Evolutionary conservation across 2,329 filamentous ascomycete species (phyloP), one percentile per base, ranked within the genome.

Genomic region (Cyanodermella asteris): DNA sequence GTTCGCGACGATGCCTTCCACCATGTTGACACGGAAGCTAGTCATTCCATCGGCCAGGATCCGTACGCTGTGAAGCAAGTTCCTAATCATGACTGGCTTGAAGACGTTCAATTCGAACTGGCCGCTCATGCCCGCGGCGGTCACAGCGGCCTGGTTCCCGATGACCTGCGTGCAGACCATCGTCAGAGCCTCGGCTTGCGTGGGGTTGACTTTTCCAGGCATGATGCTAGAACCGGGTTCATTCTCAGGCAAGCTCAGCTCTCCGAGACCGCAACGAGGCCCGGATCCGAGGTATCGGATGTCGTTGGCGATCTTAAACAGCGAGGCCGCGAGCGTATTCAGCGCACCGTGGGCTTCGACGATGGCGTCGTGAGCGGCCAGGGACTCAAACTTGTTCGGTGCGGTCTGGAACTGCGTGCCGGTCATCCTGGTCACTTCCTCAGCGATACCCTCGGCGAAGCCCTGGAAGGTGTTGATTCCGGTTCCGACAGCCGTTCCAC

Each of bases 101-200:
- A 91, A 97, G 28, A 94, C 87, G 54, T 94, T 97, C 38, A 97
- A 67, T 56, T 94, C 87, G 41, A 97, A 97, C 58, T 94, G 90
- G 37, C 87, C 87, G 57, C 87, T 91, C 60, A 90, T 90, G 45
- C 84, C 87, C 34, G 81, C 80, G 41, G 94, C 80, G 16, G 84
- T 93, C 32, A 78, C 72, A 18, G 87, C 80, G 27, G 81, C 74
- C 47, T 94, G 72, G 64, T 97, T 97, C 44, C 87, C 87, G 65
- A 94, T 91, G 33, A 97, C 84, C 55, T 97, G 87, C 12, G 78
- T 70, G 59, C 84, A 93, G 32, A 94, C 62, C 87, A 97, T 97
- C 40, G 87, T 94, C 50, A 97, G 59, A 33, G 81, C 77, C 61
- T 97, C 87, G 55, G 81, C 91, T 57, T 97, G 87, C 16, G 87